Base-by-base conservation (phyloP, 2,329 filamentous ascomycete genomes). In the Fusarium siculi region DNA sequence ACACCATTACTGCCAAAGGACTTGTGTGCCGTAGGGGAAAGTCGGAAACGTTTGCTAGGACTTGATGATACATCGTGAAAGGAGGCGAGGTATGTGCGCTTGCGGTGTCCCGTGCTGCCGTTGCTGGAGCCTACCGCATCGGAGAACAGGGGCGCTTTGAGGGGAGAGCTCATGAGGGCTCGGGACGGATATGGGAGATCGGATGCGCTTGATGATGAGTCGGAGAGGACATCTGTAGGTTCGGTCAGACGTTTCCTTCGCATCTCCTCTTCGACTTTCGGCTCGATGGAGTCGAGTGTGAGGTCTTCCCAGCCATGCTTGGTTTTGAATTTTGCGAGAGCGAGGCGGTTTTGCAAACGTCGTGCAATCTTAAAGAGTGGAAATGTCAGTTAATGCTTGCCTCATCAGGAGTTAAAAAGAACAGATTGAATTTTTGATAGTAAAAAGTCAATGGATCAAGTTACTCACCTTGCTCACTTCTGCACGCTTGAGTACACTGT, bases 241-340 rank as follows among this genome's bases (percentile, higher is more conserved):
- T 90, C 88, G 74, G 86, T 86, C 61, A 91, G 87, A 77, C 93
- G 89, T 83, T 92, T 93, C 76, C 91, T 89, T 84, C 92, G 90
- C 80, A 95, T 87, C 83, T 96, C 90, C 80, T 95, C 90, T 80
- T 96, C 92, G 72, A 96, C 86, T 81, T 92, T 93, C 57, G 94
- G 94, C 83, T 97, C 94, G 84, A 97, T 94, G 70, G 88, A 91
- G 81, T 95, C 93, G 79, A 97, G 90, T 72, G 93, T 93, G 81
- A 97, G 89, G 82, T 96, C 93, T 83, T 98, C 93, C 92, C 95
- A 97, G 81, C 95, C 95, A 85, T 97, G 93, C 84, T 97, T 95
- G 76, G 96, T 95, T 85, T 98, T 98, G 89, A 98, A 96, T 83
- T 97, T 96, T 81, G 96, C 96, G 73, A 98, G 90, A 66, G 96